Percentiles rank a stretch among this genome's conserved stretches.
phyloP scores from a whole-genome alignment of 75 land plant species.

The Sequoia sempervirens region DNA sequence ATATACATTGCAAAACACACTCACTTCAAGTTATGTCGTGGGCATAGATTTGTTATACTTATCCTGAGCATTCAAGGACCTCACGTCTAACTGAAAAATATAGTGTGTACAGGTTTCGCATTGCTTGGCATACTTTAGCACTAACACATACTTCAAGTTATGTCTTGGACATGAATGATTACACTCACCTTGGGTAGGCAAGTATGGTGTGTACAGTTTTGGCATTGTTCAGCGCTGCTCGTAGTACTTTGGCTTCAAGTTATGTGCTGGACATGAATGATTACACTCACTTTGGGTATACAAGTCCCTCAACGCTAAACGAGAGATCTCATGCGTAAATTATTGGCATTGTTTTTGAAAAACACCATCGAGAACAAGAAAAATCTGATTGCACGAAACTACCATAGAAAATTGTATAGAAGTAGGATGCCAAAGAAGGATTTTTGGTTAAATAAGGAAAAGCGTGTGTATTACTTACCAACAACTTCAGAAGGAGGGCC shows the following conservation, averaged over 20 bases:
- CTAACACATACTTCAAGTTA: no score
- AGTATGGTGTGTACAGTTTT: neutral
- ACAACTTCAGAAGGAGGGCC: constrained; percentile 69
- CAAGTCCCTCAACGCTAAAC: neutral
- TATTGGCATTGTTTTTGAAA: neutral
- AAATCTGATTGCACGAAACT: neutral
- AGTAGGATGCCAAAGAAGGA: neutral
- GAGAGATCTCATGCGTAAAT: neutral
- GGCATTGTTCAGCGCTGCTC: neutral
- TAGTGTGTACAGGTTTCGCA: neutral
- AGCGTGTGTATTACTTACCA: constrained; percentile 15
- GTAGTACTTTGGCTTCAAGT: neutral
- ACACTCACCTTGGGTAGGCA: neutral
- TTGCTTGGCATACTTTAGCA: neutral
- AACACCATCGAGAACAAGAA: neutral
- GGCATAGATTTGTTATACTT: no score
- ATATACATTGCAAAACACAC: no score
- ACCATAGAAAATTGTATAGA: neutral
- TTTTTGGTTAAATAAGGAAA: no score
- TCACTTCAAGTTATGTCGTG: no score
- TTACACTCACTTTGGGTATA: neutral
- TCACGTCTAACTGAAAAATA: no score
- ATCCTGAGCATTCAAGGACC: neutral
- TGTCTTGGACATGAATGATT: no score
- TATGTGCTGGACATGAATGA: neutral